A percentile compares a stretch with the other conserved stretches of the same genome.
Evolutionary conservation across 306 rosid genomes (phyloP).

Genomic region (Fagus crenata): DNA sequence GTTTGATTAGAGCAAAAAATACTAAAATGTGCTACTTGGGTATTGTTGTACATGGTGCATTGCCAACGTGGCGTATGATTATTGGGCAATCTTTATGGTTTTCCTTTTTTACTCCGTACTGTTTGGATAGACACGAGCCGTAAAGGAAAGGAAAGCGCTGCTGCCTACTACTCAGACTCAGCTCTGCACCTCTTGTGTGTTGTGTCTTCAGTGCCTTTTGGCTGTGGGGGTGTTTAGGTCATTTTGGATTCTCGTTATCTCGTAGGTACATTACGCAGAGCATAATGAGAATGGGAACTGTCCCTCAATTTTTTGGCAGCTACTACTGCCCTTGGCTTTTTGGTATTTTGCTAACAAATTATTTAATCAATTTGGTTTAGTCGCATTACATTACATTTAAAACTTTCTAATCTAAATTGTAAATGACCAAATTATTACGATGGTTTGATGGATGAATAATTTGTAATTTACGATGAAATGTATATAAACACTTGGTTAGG

Average conservation of each 20-base stretch:
- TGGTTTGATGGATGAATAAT: too few relatives aligned
- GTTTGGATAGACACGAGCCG: slow-evolving; percentile 1
- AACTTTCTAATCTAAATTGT: too few relatives aligned
- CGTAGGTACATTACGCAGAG: not conserved
- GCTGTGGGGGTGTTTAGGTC: slow-evolving; percentile 16
- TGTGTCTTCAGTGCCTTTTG: not conserved
- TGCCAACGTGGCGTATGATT: not conserved
- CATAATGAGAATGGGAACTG: not conserved
- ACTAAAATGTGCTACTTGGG: not conserved
- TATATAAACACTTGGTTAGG: not conserved
- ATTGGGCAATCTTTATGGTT: not conserved
- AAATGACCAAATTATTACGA: too few relatives aligned
- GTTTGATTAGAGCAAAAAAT: not conserved
- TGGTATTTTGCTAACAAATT: too few relatives aligned
- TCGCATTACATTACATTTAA: too few relatives aligned
- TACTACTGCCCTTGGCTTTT: too few relatives aligned
- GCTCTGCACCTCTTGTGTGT: too few relatives aligned
- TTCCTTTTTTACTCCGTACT: not conserved
- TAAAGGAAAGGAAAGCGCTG: too few relatives aligned
- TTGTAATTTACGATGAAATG: too few relatives aligned
- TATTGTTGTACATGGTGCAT: not conserved
- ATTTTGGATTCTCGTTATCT: not conserved
- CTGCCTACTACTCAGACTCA: too few relatives aligned
- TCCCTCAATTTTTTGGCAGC: too few relatives aligned
- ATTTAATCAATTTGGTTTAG: too few relatives aligned